Conservation (phyloP, 2,329 filamentous ascomycete species). For the Cladobotryum mycophilum region DNA sequence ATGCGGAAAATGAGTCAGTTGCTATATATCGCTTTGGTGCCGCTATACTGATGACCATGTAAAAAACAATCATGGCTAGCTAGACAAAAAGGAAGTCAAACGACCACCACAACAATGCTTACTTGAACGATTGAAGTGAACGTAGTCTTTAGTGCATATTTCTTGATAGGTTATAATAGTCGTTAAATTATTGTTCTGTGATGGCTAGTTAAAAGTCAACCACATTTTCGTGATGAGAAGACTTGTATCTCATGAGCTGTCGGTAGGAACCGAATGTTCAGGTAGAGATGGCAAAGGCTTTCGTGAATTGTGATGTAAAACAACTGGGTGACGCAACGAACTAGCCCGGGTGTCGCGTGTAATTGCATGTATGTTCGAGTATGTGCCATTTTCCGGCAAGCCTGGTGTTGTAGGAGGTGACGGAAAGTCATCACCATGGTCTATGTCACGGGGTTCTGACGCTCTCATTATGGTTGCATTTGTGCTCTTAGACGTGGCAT, state of each 20-base stretch:
- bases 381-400: constrained; percentile 12
- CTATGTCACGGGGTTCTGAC: neutral
- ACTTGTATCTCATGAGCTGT: neutral
- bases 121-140: neutral
- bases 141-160: neutral
- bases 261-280: constrained; percentile 14
- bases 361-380: constrained; percentile 6
- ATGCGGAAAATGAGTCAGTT: constrained; percentile 8
- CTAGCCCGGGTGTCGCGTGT: constrained; percentile 1
- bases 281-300: constrained; percentile 35
- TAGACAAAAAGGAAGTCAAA: constrained; percentile 6
- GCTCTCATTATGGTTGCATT: neutral
- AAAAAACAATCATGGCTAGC: constrained; percentile 10
- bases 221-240: neutral
- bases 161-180: neutral
- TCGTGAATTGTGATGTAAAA: constrained; percentile 20
- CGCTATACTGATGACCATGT: constrained; percentile 12
- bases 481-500: neutral
- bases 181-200: no score
- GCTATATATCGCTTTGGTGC: constrained; percentile 14
- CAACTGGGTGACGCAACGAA: neutral
- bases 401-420: constrained; percentile 20
- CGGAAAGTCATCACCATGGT: constrained; percentile 15
- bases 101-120: neutral
- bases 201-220: neutral